Evolutionary conservation across 495 filamentous ascomycete genomes (phyloP), one percentile per base, ranked within the genome.

Genomic region (Hyaloscypha hepaticicola): DNA sequence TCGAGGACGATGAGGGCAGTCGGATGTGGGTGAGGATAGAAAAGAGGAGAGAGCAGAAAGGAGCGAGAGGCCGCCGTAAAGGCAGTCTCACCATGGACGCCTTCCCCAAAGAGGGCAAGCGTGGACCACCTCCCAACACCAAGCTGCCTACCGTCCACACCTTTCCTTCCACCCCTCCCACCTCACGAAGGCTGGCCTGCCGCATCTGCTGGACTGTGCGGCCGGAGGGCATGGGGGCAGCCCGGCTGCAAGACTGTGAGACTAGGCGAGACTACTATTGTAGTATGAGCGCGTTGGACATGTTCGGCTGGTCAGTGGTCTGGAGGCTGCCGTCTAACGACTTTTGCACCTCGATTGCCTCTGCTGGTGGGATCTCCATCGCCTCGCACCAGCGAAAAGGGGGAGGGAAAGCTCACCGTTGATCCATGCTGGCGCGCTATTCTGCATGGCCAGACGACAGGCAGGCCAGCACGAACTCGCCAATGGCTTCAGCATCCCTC

Each of bases 41-140:
- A 53, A 55, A 49, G 29, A 64, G 58, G 60, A 62, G 63, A 63
- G 63, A 58, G 55, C n/a, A 41, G 29, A 60, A 34, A 63, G 24
- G 64, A 60, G 38, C 38, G 38, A 45, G 38, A 45, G 38, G 38
- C 19, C 19, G n/a, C n/a, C n/a, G n/a, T 45, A 12, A 45, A 45
- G 38, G 38, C 38, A n/a, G 38, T 45, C 38, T 8, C 38, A 45
- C n/a, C n/a, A n/a, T n/a, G n/a, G n/a, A n/a, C n/a, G n/a, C n/a
- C n/a, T n/a, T n/a, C n/a, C n/a, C n/a, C n/a, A n/a, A n/a, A n/a
- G n/a, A n/a, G n/a, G n/a, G n/a, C n/a, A n/a, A n/a, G n/a, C n/a
- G n/a, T n/a, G n/a, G n/a, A n/a, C n/a, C n/a, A n/a, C n/a, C n/a
- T n/a, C n/a, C n/a, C n/a, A n/a, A n/a, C n/a, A n/a, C n/a, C n/a